Percentiles rank a stretch among this genome's conserved stretches.
Evolutionary conservation across 108 stramenopile genomes (phyloP).

Genomic region (Nitzschia sp.): DNA sequence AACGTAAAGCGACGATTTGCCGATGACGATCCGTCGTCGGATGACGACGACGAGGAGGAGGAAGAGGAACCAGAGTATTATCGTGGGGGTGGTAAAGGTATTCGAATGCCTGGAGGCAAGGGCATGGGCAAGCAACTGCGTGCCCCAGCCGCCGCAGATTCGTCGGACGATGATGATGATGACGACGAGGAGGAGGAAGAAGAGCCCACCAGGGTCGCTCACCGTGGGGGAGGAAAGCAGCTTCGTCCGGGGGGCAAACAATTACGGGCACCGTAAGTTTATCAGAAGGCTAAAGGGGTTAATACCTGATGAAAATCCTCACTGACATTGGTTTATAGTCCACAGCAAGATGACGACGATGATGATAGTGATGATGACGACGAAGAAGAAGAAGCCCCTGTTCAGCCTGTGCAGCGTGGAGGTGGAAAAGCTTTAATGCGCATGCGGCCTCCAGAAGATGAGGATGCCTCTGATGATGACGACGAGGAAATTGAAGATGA

Average conservation of each 20-base stretch:
- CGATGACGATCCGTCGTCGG: slow-evolving; percentile 53
- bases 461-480: slow-evolving; percentile 46
- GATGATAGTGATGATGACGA: slow-evolving; percentile 54
- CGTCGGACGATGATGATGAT: slow-evolving; percentile 35
- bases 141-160: slow-evolving; percentile 38
- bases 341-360: slow-evolving; percentile 45
- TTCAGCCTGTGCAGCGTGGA: slow-evolving; percentile 39
- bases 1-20: slow-evolving; percentile 49
- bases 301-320: not conserved
- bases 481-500: slow-evolving; percentile 38
- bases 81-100: slow-evolving; percentile 64
- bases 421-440: slow-evolving; percentile 61
- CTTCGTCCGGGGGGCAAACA: slow-evolving; percentile 77
- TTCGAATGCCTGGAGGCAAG: slow-evolving; percentile 57
- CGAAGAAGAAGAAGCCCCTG: slow-evolving; percentile 28
- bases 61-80: slow-evolving; percentile 19
- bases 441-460: slow-evolving; percentile 38
- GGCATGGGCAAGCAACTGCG: slow-evolving; percentile 62
- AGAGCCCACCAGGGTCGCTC: slow-evolving; percentile 27
- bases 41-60: slow-evolving; percentile 37
- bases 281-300: not conserved
- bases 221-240: slow-evolving; percentile 65
- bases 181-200: slow-evolving; percentile 43
- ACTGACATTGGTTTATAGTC: slow-evolving; percentile 5
- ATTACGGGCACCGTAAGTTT: slow-evolving; percentile 56